These are phyloP conservation scores for Botrytis elliptica DNA, from an alignment of 2,329 filamentous ascomycete species.

Conservation along the genomic window DNA sequence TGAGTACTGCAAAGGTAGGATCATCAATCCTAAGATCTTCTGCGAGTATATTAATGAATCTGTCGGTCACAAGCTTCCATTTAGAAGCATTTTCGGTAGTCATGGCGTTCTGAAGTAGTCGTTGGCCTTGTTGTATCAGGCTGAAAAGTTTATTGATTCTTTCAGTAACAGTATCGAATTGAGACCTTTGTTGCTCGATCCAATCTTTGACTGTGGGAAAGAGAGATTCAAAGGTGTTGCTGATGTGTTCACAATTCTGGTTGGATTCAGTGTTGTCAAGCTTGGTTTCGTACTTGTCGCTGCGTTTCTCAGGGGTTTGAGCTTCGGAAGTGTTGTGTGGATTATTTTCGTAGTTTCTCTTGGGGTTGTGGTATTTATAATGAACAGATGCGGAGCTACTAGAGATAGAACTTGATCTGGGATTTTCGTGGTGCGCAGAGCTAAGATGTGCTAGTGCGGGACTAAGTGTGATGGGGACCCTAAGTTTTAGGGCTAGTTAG, in stretches of 20 bases:
- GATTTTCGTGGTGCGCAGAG: neutral
- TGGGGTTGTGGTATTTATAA: neutral
- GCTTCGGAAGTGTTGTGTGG: neutral
- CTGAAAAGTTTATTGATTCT: neutral
- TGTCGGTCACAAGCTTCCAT: neutral
- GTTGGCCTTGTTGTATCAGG: neutral
- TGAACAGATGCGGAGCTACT: neutral
- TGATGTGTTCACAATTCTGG: neutral
- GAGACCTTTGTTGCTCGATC: conserved; percentile 1
- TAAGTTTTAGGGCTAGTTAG: neutral
- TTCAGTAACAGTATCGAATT: neutral
- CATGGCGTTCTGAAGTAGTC: neutral
- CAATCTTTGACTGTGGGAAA: neutral
- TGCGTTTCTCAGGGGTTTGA: neutral
- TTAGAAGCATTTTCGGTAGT: neutral
- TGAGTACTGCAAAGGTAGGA: neutral
- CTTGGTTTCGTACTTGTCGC: neutral
- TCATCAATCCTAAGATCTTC: neutral
- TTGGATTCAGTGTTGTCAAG: neutral
- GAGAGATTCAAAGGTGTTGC: neutral
- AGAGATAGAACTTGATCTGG: neutral
- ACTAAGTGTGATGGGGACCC: neutral
- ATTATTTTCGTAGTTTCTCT: neutral
- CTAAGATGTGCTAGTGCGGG: neutral
- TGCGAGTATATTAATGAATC: neutral